Conservation (phyloP, 352 stramenopile species). For the Plasmopara viticola region DNA sequence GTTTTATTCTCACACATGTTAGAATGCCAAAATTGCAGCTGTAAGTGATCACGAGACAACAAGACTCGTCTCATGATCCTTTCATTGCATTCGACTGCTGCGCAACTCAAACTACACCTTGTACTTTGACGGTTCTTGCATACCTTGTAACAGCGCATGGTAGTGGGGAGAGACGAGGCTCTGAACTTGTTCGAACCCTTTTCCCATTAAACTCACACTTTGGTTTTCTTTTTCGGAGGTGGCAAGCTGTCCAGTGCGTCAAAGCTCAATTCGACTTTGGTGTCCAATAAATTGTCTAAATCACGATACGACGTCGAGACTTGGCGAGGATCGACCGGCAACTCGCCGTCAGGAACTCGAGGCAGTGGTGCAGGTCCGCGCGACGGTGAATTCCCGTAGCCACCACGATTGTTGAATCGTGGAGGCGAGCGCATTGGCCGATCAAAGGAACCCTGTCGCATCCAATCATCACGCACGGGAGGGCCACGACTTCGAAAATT, state of each 20-base stretch:
- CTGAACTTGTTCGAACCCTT: too few species aligned
- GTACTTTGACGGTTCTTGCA: slow-evolving; percentile 11
- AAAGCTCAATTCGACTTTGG: slow-evolving; percentile 81
- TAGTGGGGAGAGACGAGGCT: too few species aligned
- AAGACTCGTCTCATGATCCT: background rate
- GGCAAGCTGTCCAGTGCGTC: slow-evolving; percentile 71
- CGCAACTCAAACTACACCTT: slow-evolving; percentile 16
- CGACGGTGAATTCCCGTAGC: slow-evolving; percentile 25
- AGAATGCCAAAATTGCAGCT: background rate
- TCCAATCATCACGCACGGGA: slow-evolving; percentile 41
- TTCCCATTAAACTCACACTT: slow-evolving; percentile 35
- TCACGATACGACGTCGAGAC: slow-evolving; percentile 82
- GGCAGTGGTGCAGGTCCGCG: slow-evolving; percentile 20
- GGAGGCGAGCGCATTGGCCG: slow-evolving; percentile 31
- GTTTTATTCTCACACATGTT: background rate
- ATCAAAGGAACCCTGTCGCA: slow-evolving; percentile 43
- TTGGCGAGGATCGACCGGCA: slow-evolving; percentile 73
- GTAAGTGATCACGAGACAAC: background rate
- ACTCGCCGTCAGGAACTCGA: slow-evolving; percentile 50
- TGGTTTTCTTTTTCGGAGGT: slow-evolving; percentile 83
- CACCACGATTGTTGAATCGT: slow-evolving; percentile 21
- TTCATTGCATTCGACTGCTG: slow-evolving; percentile 9
- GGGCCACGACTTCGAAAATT: slow-evolving; percentile 49
- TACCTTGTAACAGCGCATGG: slow-evolving; percentile 14
- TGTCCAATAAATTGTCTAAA: slow-evolving; percentile 76